A percentile compares a stretch with the other conserved stretches of the same genome.
phyloP scores from a whole-genome alignment of 2,329 filamentous ascomycete species.

The Talaromyces albobiverticillius region DNA sequence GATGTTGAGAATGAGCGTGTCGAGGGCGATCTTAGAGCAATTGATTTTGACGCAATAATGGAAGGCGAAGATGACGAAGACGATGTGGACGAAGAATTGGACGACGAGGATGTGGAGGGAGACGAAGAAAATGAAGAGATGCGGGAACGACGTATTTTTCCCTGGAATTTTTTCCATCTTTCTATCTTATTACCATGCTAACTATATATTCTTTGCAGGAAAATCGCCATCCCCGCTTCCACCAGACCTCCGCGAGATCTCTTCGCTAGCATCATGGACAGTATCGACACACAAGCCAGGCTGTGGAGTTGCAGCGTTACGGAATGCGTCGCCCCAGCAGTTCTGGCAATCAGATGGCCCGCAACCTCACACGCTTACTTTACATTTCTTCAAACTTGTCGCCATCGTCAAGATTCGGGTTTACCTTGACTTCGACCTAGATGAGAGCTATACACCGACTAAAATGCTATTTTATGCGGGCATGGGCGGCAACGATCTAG shows the following conservation, averaged over 20 bases:
- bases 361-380: conserved; percentile 61
- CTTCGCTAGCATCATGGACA: conserved; percentile 64
- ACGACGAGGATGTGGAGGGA: conserved; percentile 19
- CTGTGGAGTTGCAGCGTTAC: conserved; percentile 59
- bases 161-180: background rate
- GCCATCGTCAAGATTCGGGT: conserved; percentile 50
- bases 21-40: conserved; percentile 14
- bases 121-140: conserved; percentile 24
- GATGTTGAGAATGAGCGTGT: conserved; percentile 15
- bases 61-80: conserved; percentile 30
- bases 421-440: conserved; percentile 81
- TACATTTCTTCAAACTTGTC: conserved; percentile 60
- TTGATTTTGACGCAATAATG: conserved; percentile 16
- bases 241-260: conserved; percentile 58
- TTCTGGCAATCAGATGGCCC: conserved; percentile 68
- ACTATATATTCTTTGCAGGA: conserved; percentile 20
- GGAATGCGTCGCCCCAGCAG: conserved; percentile 53
- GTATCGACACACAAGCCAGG: conserved; percentile 62
- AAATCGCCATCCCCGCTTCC: conserved; percentile 37
- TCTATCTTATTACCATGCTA: background rate
- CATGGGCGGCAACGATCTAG: conserved; percentile 85
- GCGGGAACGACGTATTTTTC: conserved; percentile 30
- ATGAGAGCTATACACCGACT: conserved; percentile 96
- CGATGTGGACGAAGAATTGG: conserved; percentile 26
- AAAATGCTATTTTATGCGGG: conserved; percentile 86